Base-by-base conservation (phyloP, 208 protist species). In the Leptomonas seymouri region DNA sequence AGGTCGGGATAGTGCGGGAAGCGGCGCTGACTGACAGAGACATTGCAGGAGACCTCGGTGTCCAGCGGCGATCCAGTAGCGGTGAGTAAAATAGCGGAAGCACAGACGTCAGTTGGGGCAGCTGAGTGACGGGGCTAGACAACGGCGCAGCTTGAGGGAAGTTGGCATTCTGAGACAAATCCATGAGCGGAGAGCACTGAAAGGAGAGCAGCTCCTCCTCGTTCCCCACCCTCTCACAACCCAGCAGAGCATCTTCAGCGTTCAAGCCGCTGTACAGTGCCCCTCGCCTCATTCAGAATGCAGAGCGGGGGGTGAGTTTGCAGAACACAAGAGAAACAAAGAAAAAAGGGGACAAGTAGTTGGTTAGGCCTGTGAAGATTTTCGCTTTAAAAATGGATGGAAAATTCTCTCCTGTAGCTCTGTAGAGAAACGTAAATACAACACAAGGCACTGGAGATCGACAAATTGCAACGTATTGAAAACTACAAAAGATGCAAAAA, bases 281-380 rank as follows among this genome's bases (percentile, higher is more conserved):
- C 3, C 46, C 46, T 23, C 60, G 60, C 18, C 41, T 27, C 60
- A 65, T 65, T n/a, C 4, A 25, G 16, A 2, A 59, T 23, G 20
- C 34, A 30, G n/a, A 30, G 46, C 18, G 9, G 3, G 6, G 21
- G 7, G 15, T 8, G 21, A 28, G 51, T 1, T n/a, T 23, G 23
- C n/a, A 53, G 8, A 18, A 56, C 9, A 56, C 28, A 15, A 59
- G 34, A 61, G 49, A 61, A 31, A 31, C 8, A 61, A 18, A 46
- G 21, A 61, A 61, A 28, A 12, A 31, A 31, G 23, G 46, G 7
- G 11, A 49, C 12, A 34, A n/a, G n/a, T n/a, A n/a, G n/a, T n/a
- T n/a, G n/a, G n/a, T n/a, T n/a, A n/a, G n/a, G n/a, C n/a, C n/a
- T n/a, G n/a, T n/a, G n/a, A n/a, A n/a, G n/a, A n/a, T n/a, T n/a